These are phyloP conservation scores for Psidium friedrichsthalianum DNA, from an alignment of 345 rosid genomes.

Conservation along the genomic window DNA sequence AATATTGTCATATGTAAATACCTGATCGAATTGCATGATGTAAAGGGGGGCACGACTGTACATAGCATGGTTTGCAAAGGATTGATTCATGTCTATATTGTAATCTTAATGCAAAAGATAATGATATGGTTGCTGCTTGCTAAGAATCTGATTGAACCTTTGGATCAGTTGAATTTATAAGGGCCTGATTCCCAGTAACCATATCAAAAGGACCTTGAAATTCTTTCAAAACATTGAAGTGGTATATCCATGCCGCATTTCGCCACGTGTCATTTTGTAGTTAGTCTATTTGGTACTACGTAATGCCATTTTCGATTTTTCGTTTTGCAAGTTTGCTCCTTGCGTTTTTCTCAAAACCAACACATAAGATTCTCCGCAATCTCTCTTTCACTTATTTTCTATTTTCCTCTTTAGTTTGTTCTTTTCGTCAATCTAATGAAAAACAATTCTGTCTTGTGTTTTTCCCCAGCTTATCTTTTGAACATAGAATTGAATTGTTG, in stretches of 20 bases:
- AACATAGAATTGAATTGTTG: no score
- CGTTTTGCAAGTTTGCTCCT: no score
- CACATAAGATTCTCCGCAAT: no score
- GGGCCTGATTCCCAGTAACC: background rate
- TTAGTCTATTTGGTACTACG: background rate
- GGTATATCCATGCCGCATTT: background rate
- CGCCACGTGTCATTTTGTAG: background rate
- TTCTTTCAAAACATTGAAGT: background rate
- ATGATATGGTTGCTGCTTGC: background rate
- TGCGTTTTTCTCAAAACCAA: no score
- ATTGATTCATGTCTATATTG: background rate
- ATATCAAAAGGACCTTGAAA: background rate
- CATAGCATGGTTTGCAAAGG: background rate
- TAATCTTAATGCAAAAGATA: background rate
- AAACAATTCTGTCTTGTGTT: no score
- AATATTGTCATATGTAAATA: background rate
- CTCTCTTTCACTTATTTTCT: no score
- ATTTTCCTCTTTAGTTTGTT: no score
- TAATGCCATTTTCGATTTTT: background rate
- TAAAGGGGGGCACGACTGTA: background rate
- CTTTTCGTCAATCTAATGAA: no score
- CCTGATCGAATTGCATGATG: background rate
- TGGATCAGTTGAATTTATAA: background rate
- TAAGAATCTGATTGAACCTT: background rate
- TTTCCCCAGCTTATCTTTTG: no score